phyloP scores from a whole-genome alignment of 2,329 filamentous ascomycete genomes.

The Coniosporium tulheliwenetii region DNA sequence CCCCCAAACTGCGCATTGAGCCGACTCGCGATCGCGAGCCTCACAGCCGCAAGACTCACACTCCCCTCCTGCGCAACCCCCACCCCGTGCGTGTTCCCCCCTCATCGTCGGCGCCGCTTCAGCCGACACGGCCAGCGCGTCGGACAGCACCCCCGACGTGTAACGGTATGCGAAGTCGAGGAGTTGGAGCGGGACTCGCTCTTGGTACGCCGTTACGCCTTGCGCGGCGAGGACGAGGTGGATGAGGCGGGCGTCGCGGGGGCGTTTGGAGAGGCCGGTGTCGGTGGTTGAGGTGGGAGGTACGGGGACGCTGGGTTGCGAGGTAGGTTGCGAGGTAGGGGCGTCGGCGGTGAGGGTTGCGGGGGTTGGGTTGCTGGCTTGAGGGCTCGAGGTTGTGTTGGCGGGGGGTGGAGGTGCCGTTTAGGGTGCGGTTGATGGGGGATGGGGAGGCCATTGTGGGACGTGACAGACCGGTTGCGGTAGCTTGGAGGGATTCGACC shows the following conservation, averaged over 20 bases:
- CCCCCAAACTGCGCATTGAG: conserved; percentile 53
- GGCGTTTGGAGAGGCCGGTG: conserved; percentile 33
- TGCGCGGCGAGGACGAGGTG: conserved; percentile 67
- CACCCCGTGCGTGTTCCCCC: conserved; percentile 14
- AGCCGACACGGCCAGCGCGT: conserved; percentile 52
- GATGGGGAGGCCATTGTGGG: too few species aligned
- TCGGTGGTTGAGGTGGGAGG: conserved; percentile 17
- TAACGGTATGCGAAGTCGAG: conserved; percentile 80
- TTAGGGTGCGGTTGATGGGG: too few species aligned
- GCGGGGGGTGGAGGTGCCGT: too few species aligned
- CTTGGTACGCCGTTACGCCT: conserved; percentile 65
- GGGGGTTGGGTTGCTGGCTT: neutral
- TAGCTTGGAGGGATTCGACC: too few species aligned
- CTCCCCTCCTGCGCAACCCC: conserved; percentile 25
- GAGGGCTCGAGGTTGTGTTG: too few species aligned
- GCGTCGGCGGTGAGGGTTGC: conserved; percentile 2
- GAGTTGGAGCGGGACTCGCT: conserved; percentile 66
- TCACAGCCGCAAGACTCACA: conserved; percentile 50
- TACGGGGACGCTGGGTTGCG: conserved; percentile 7
- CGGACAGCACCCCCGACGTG: conserved; percentile 54
- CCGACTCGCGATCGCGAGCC: conserved; percentile 55
- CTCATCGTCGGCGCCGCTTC: conserved; percentile 32
- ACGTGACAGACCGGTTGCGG: too few species aligned
- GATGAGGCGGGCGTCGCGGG: conserved; percentile 64
- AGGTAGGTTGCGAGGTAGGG: conserved; percentile 1